Conservation (phyloP, 2,329 filamentous ascomycete genomes). For the Colletotrichum filicis region DNA sequence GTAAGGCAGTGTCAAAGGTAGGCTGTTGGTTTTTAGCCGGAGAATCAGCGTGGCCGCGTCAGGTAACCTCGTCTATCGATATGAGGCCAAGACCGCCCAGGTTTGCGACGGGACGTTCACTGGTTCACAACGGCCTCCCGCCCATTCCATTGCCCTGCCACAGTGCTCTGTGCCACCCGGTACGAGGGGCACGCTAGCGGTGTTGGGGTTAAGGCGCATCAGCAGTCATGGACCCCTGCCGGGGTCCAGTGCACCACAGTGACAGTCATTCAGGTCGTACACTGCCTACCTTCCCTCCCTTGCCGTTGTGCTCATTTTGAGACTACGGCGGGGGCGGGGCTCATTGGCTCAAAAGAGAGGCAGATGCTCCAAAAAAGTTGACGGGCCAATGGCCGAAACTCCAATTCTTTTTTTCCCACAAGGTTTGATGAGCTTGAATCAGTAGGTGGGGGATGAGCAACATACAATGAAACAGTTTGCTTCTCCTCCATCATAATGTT, state of each 20-base stretch:
- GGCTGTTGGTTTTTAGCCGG: conserved; percentile 8
- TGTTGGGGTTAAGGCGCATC: not conserved
- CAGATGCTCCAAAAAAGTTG: not conserved
- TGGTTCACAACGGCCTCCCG: not conserved
- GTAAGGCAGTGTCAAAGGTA: not conserved
- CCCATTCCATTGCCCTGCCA: not conserved
- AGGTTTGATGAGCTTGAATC: not conserved
- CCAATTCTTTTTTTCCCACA: conserved; percentile 17
- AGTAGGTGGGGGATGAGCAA: conserved; percentile 3
- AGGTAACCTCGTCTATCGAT: conserved; percentile 29
- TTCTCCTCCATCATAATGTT: not conserved
- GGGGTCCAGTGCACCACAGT: not conserved
- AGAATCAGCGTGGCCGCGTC: conserved; percentile 24
- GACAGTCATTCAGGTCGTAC: not conserved
- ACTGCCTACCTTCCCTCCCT: not conserved
- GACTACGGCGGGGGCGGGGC: conserved; percentile 26
- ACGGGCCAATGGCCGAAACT: conserved; percentile 26
- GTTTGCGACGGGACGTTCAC: not conserved
- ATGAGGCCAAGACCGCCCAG: conserved; percentile 31
- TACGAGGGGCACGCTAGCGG: conserved; percentile 10
- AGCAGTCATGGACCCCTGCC: conserved; percentile 18
- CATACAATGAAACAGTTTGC: not conserved
- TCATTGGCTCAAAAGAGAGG: conserved; percentile 16
- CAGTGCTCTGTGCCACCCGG: not conserved
- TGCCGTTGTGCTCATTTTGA: not conserved